Percentiles rank a stretch among this genome's conserved stretches.
phyloP scores from a whole-genome alignment of 1,284 basidiomycete species.

The Mycena sp. region DNA sequence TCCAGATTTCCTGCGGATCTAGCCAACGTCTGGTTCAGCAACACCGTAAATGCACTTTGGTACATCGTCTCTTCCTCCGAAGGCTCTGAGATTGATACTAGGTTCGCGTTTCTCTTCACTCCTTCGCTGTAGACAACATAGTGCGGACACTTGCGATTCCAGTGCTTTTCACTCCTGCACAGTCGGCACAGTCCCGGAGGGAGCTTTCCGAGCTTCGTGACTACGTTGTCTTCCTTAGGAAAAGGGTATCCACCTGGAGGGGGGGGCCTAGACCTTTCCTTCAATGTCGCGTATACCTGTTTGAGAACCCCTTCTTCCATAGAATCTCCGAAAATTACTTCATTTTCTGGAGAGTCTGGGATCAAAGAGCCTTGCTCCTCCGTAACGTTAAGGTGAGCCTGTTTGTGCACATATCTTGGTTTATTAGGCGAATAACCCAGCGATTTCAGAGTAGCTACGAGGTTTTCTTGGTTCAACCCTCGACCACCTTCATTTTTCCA shows the following conservation, averaged over 20 bases:
- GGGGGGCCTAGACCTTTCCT: background rate
- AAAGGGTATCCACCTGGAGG: conserved; percentile 11
- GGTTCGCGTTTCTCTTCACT: background rate
- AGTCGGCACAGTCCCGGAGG: background rate
- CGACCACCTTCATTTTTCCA: no score
- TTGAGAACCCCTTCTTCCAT: background rate
- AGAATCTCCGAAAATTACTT: background rate
- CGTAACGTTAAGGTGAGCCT: background rate
- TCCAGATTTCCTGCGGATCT: background rate
- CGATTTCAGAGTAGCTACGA: background rate
- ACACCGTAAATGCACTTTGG: conserved; percentile 2
- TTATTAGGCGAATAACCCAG: background rate
- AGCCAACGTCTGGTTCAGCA: conserved; percentile 7
- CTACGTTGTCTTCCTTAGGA: conserved; percentile 17
- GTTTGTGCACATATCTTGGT: background rate
- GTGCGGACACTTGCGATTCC: conserved; percentile 13
- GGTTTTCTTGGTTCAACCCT: background rate
- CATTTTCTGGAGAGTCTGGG: no score
- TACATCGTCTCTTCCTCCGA: conserved; percentile 16
- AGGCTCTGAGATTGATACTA: background rate
- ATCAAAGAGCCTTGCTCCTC: background rate
- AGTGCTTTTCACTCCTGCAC: conserved; percentile 25
- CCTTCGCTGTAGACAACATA: background rate
- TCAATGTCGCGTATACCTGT: background rate
- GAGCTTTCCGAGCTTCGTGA: conserved; percentile 5